Base-by-base conservation (phyloP, 805 yeast genomes). In the Candida suzukii region DNA sequence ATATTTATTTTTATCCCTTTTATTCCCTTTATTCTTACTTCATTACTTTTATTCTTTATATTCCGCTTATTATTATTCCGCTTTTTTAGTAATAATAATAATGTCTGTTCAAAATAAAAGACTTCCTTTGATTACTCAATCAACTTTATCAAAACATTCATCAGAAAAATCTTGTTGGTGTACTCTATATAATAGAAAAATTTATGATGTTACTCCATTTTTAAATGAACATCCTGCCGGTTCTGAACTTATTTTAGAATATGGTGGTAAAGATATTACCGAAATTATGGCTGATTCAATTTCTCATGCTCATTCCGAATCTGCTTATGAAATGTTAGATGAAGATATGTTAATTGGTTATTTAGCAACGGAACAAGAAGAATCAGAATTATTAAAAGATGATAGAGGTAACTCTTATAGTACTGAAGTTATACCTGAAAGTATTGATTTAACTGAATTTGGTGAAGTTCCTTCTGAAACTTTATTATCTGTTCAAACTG, bases 251-350 rank as follows among this genome's bases (percentile, higher is more conserved):
- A 70, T 80, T 37, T 44, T 73, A 41, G 77, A 74, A 3, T 73
- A 73, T 49, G 80, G 76, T 29, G 87, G 83, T 19, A 68, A 72
- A 48, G 83, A 77, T 48, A 58, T 76, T 40, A 86, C 96, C 10
- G 76, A 76, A 40, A 79, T 88, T 37, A 74, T 91, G 73, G 78
- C 81, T 8, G 96, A 90, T 56, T 64, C 67, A 14, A 60, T 58
- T 5, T 70, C 81, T 29, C 96, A 90, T 58, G 78, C 74, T 39
- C 96, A 91, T 63, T 80, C 93, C 2, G 95, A 87, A 52, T 64
- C 83, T 29, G 93, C 96, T 2, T 88, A 88, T 59, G 96, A 88
- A 47, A 83, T 91, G 72, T 65, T 91, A 49, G 91, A 88, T 51
- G 97, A 91, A 43, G 80, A 71, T 41, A 84, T 83, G 71, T 64